phyloP scores from a whole-genome alignment of 2,329 filamentous ascomycete species.

The Rhexocercosporidium sp. region DNA sequence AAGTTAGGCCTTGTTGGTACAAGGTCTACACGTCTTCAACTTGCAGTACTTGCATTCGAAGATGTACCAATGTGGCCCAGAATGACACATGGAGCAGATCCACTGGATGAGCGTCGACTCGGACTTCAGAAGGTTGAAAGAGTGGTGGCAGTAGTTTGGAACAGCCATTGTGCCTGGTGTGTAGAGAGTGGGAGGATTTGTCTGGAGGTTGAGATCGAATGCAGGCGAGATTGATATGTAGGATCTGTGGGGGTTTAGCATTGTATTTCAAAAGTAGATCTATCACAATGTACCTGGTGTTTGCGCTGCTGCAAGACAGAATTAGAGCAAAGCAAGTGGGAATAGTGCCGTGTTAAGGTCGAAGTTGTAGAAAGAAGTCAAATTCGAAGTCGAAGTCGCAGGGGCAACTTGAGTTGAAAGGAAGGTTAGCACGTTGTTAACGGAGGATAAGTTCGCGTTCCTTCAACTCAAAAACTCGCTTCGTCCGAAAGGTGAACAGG shows the following conservation, averaged over 20 bases:
- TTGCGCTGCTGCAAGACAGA: neutral
- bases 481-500: neutral
- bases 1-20: slow-evolving; percentile 44
- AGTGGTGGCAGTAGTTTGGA: slow-evolving; percentile 63
- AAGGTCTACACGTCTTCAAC: slow-evolving; percentile 66
- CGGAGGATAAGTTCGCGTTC: neutral
- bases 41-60: slow-evolving; percentile 74
- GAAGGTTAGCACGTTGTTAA: neutral
- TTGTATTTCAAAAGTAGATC: neutral
- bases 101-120: slow-evolving; percentile 69
- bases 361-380: neutral
- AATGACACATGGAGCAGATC: slow-evolving; percentile 68
- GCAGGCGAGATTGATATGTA: neutral
- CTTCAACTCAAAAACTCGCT: neutral
- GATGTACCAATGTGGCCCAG: slow-evolving; percentile 70
- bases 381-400: neutral
- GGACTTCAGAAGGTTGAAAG: slow-evolving; percentile 70
- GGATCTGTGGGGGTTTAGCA: neutral
- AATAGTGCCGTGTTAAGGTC: neutral
- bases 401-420: neutral
- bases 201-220: neutral
- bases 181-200: neutral
- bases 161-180: slow-evolving; percentile 51
- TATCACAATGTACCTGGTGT: neutral
- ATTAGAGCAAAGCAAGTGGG: neutral